A percentile compares a stretch with the other conserved stretches of the same genome.
Conservation (phyloP, 2,329 filamentous ascomycete species). For the Juglanconis juglandina region DNA sequence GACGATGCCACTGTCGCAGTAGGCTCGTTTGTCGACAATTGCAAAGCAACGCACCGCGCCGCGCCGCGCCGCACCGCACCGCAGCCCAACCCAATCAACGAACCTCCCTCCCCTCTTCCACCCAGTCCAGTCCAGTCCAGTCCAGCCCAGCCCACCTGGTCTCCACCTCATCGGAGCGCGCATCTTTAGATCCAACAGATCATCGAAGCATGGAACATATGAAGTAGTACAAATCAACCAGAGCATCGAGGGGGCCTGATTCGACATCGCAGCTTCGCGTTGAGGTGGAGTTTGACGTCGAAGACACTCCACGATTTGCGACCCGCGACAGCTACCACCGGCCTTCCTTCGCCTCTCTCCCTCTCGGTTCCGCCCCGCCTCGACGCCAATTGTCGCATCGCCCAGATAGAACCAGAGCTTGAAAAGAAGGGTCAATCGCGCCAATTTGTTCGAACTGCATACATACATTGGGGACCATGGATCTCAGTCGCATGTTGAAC, state of each 20-base stretch:
- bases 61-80: neutral
- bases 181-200: neutral
- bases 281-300: neutral
- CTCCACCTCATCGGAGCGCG: neutral
- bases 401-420: constrained; percentile 7
- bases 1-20: constrained; percentile 6
- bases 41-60: neutral
- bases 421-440: neutral
- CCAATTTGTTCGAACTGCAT: neutral
- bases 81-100: neutral
- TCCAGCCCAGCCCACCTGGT: neutral
- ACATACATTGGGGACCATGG: constrained; percentile 35
- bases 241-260: neutral
- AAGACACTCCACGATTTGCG: neutral
- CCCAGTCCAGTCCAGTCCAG: neutral
- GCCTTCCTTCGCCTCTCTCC: constrained; percentile 2
- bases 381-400: neutral
- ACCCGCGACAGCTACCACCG: constrained; percentile 14
- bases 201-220: constrained; percentile 10
- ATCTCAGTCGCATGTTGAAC: constrained; percentile 54
- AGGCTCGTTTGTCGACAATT: neutral
- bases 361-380: neutral
- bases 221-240: constrained; percentile 1
- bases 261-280: neutral
- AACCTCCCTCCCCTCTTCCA: neutral